Conservation (phyloP, 2,329 filamentous ascomycete genomes). For the Pyrenophora tritici-repentis region DNA sequence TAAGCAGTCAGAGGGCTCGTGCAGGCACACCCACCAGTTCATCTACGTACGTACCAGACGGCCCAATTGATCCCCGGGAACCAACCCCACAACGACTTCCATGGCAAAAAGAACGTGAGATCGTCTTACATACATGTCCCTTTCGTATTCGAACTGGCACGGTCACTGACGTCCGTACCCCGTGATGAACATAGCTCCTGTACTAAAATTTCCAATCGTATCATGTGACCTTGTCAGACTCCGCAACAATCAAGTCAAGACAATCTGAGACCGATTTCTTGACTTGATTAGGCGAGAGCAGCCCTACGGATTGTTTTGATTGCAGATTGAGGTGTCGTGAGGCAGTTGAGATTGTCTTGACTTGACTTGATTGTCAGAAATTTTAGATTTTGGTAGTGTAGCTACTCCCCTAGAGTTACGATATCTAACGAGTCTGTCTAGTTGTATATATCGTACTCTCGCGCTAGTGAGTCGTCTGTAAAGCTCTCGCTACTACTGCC, state of each 20-base stretch:
- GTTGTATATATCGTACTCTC: slow-evolving; percentile 6
- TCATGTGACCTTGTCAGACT: too few relatives aligned
- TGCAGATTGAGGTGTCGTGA: slow-evolving; percentile 5
- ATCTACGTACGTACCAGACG: too few relatives aligned
- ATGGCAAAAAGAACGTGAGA: too few relatives aligned
- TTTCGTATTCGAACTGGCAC: too few relatives aligned
- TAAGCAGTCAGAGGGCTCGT: too few relatives aligned
- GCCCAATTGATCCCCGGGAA: too few relatives aligned
- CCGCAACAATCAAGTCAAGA: slow-evolving; percentile 6
- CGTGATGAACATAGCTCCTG: too few relatives aligned
- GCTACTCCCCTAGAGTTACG: slow-evolving; percentile 2
- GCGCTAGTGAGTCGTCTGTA: slow-evolving; percentile 1
- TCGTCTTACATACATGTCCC: too few relatives aligned
- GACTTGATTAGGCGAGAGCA: slow-evolving; percentile 6
- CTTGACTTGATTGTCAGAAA: slow-evolving; percentile 5
- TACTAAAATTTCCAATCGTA: too few relatives aligned
- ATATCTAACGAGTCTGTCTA: slow-evolving; percentile 2
- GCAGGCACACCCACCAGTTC: too few relatives aligned
- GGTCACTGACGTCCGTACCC: too few relatives aligned
- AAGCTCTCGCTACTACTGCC: neutral
- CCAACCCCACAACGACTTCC: too few relatives aligned
- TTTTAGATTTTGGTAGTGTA: slow-evolving; percentile 6
- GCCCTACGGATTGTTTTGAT: slow-evolving; percentile 4
- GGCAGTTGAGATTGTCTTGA: slow-evolving; percentile 6
- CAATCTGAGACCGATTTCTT: slow-evolving; percentile 7